These are phyloP conservation scores for Pleurotus tuoliensis DNA, from an alignment of 768 basidiomycete genomes.

Conservation along the genomic window DNA sequence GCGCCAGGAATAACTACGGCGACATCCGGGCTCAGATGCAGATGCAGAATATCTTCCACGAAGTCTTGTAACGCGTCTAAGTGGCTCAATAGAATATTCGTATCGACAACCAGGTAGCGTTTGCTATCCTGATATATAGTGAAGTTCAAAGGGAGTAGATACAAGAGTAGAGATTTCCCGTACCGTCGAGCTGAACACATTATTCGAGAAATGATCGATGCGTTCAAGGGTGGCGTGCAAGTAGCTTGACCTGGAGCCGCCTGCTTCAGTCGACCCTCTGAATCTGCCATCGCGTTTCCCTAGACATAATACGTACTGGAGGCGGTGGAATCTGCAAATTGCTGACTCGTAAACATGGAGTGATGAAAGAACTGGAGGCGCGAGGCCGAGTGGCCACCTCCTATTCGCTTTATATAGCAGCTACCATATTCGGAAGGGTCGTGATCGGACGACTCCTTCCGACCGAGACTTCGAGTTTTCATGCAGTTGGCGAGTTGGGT, in stretches of 20 bases:
- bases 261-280: not conserved
- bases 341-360: not conserved
- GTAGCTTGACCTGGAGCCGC: slow-evolving; percentile 9
- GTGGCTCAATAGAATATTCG: slow-evolving; percentile 71
- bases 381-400: not conserved
- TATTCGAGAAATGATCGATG: slow-evolving; percentile 54
- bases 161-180: slow-evolving; percentile 10
- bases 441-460: not conserved
- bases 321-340: not conserved
- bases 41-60: slow-evolving; percentile 51
- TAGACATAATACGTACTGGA: too few relatives aligned
- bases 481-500: not conserved
- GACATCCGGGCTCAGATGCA: slow-evolving; percentile 39
- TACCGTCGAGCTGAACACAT: slow-evolving; percentile 75
- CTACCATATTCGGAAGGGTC: not conserved
- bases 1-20: slow-evolving; percentile 67
- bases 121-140: slow-evolving; percentile 25
- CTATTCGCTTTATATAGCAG: not conserved
- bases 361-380: not conserved
- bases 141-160: too few relatives aligned
- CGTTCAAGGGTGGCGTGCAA: slow-evolving; percentile 42
- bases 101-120: slow-evolving; percentile 65
- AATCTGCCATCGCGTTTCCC: too few relatives aligned
- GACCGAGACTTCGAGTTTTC: not conserved
- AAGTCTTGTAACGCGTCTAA: slow-evolving; percentile 64